A percentile compares a stretch with the other conserved stretches of the same genome.
Conservation (phyloP, 2,329 filamentous ascomycete genomes). For the Aureobasidium melanogenum region DNA sequence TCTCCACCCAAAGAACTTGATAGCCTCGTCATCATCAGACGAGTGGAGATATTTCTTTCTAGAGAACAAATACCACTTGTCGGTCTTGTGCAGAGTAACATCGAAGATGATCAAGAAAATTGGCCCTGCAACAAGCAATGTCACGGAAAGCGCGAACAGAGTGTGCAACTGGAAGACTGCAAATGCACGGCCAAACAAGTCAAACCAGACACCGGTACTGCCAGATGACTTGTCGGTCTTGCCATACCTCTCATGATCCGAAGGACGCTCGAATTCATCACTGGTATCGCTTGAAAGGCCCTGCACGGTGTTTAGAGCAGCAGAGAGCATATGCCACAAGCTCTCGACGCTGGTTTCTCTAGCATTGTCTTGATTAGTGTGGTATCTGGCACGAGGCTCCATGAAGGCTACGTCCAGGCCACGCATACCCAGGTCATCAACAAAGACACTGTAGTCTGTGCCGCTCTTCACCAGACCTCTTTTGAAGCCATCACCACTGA, state of each 20-base stretch:
- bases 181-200: slow-evolving; percentile 73
- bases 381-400: slow-evolving; percentile 75
- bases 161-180: slow-evolving; percentile 71
- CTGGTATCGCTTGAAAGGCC: slow-evolving; percentile 61
- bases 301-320: slow-evolving; percentile 65
- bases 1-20: slow-evolving; percentile 63
- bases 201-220: slow-evolving; percentile 76
- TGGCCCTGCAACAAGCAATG: slow-evolving; percentile 71
- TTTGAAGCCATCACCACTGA: slow-evolving; percentile 78
- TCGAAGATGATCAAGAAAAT: slow-evolving; percentile 62
- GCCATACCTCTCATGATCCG: slow-evolving; percentile 44
- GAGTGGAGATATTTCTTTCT: slow-evolving; percentile 53
- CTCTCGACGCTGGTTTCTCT: slow-evolving; percentile 63
- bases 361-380: slow-evolving; percentile 81
- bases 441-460: slow-evolving; percentile 84
- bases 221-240: slow-evolving; percentile 56
- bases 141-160: slow-evolving; percentile 80
- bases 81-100: slow-evolving; percentile 57
- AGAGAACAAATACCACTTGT: slow-evolving; percentile 85
- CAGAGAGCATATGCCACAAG: slow-evolving; percentile 93
- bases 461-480: slow-evolving; percentile 69
- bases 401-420: slow-evolving; percentile 91
- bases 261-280: slow-evolving; percentile 54
- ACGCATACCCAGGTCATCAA: slow-evolving; percentile 66
- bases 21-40: slow-evolving; percentile 48